These are phyloP conservation scores for Eucalyptus dawsonii DNA, from an alignment of 345 rosid genomes.

Conservation along the genomic window DNA sequence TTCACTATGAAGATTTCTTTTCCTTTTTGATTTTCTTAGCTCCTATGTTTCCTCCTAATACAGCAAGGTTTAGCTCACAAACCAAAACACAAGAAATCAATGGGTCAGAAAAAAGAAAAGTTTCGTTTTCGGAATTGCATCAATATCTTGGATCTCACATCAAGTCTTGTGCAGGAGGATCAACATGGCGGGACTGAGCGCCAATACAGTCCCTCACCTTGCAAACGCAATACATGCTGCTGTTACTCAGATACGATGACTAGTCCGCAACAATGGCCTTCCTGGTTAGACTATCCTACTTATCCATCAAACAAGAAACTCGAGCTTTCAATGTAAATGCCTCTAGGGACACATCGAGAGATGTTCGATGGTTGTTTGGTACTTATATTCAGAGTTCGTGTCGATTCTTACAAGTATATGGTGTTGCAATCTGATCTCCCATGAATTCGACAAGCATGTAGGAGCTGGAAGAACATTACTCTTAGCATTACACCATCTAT, in stretches of 20 bases:
- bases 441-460: not conserved
- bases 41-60: not conserved
- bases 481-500: not conserved
- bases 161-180: slow-evolving; percentile 28
- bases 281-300: not conserved
- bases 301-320: not conserved
- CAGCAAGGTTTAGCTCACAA: not conserved
- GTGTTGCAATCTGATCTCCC: not conserved
- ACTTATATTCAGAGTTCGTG: not conserved
- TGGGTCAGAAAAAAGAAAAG: not conserved
- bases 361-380: not conserved
- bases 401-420: not conserved
- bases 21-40: not conserved
- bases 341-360: not conserved
- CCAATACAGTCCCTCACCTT: slow-evolving; percentile 21
- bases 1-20: not conserved
- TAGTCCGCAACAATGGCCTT: not conserved
- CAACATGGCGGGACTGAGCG: slow-evolving; percentile 41
- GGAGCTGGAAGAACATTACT: not conserved
- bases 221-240: slow-evolving; percentile 39
- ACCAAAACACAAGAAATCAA: not conserved
- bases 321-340: not conserved
- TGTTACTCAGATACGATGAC: not conserved
- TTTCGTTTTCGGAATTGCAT: not conserved
- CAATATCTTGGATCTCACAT: not conserved